Percentiles rank a stretch among this genome's conserved stretches.
phyloP scores from a whole-genome alignment of 805 yeast species.

The Jamesozyma rosinii region DNA sequence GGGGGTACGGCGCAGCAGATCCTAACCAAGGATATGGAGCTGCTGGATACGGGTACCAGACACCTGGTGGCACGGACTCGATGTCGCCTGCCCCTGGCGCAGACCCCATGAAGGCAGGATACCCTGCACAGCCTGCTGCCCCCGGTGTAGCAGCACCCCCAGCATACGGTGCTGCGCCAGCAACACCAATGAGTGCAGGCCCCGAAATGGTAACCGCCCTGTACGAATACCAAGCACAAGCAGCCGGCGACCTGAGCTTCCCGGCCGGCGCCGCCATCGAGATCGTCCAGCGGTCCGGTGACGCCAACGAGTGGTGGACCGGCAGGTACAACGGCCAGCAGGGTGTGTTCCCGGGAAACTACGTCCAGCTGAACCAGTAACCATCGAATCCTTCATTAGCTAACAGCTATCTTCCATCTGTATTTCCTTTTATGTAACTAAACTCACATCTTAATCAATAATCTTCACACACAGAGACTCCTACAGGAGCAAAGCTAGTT shows the following conservation, averaged over 20 bases:
- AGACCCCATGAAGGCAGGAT: constrained; percentile 1
- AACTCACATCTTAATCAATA: too few relatives aligned
- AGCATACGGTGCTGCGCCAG: constrained; percentile 30
- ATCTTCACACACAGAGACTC: background rate
- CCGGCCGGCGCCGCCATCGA: constrained; percentile 82
- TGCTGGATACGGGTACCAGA: constrained; percentile 14
- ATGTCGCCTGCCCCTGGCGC: constrained; percentile 9
- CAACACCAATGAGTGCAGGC: constrained; percentile 30
- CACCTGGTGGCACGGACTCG: constrained; percentile 6
- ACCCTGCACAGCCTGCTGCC: constrained; percentile 6
- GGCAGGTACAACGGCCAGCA: constrained; percentile 75
- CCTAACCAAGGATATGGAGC: background rate
- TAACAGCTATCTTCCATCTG: too few relatives aligned
- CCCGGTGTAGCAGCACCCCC: constrained; percentile 21
- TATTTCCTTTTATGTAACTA: too few relatives aligned
- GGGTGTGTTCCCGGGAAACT: constrained; percentile 95
- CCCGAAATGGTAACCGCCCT: constrained; percentile 74
- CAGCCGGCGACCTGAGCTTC: constrained; percentile 82
- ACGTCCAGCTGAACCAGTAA: constrained; percentile 60
- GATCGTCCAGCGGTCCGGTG: constrained; percentile 70
- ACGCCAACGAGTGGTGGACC: constrained; percentile 97
- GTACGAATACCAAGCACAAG: constrained; percentile 87
- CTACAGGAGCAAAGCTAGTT: background rate
- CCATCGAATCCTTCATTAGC: too few relatives aligned
- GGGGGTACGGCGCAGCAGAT: constrained; percentile 8